Evolutionary conservation across 148 eudicot species (phyloP), one percentile per base, ranked within the genome.

Genomic region (Chenopodium formosanum): DNA sequence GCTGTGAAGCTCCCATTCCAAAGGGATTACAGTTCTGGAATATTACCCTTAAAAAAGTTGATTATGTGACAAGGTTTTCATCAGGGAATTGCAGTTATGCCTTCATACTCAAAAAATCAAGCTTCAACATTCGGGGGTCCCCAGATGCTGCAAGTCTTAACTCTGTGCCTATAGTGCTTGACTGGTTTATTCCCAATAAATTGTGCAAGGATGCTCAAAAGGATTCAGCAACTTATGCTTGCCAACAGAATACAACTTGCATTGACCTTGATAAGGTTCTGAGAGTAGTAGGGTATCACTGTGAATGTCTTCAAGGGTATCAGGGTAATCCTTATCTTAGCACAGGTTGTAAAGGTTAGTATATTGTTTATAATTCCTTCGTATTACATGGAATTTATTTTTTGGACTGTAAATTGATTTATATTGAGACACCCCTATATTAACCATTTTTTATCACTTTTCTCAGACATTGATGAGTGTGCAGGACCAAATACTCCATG

Each of bases 301-400:
- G 85, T 37, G 73, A 65, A 31, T 83, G 85, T 73, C 65, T 14
- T 64, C n/a, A n/a, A 0, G 81, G 81, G 40, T 78, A 73, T 52
- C 74, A 78, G 67, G 85, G 85, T 48, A 83, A 83, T 64, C 85
- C 85, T 65, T 83, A 83, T 46, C 85, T 83, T 19, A 73, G 63
- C 62, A 81, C 68, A 16, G 85, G 85, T 13, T 83, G 85, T 73
- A 78, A 53, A 83, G 85, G 85, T 82, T 62, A 65, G 73, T 75
- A 19, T 10, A 2, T 20, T 75, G 40, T 23, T 20, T n/a, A 1
- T 48, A 32, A 47, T 6, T 9, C 17, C 31, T 31, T 52, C n/a
- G 9, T 14, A 56, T 14, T 56, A 19, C 62, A 14, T 56, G 62
- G 13, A 50, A 6, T 50, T 78, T 25, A 25, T 17, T 78, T 22